Evolutionary conservation across 2,329 filamentous ascomycete genomes (phyloP).

Genomic region (Fusarium siculi): DNA sequence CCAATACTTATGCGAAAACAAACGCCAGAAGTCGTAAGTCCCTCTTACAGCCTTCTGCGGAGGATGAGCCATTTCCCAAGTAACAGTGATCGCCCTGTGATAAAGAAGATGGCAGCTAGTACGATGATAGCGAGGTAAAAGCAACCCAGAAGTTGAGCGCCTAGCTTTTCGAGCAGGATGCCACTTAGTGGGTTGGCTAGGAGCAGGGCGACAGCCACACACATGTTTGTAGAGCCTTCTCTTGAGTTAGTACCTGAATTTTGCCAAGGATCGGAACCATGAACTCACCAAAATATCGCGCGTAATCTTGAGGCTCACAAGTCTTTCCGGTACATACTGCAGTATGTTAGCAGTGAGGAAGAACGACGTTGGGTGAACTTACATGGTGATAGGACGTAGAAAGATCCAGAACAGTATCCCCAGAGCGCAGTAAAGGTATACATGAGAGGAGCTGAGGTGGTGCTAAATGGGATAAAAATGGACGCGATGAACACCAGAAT

Average conservation of each 20-base stretch:
- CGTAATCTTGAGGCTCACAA: conserved; percentile 57
- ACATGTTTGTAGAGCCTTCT: conserved; percentile 55
- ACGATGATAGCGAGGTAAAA: conserved; percentile 56
- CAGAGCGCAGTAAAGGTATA: conserved; percentile 58
- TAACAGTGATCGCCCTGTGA: conserved; percentile 29
- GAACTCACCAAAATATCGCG: conserved; percentile 50
- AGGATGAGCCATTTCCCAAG: conserved; percentile 1
- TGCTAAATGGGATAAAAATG: conserved; percentile 57
- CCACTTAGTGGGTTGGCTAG: conserved; percentile 58
- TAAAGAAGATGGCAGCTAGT: conserved; percentile 44
- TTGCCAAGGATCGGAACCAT: fast-evolving
- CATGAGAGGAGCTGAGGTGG: conserved; percentile 50
- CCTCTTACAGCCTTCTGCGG: neutral
- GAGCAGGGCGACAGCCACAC: conserved; percentile 57
- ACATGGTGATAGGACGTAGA: conserved; percentile 53
- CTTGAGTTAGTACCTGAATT: conserved; percentile 20
- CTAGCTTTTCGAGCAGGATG: conserved; percentile 55
- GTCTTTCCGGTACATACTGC: conserved; percentile 57
- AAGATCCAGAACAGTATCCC: conserved; percentile 59
- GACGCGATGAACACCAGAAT: conserved; percentile 52
- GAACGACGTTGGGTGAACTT: neutral
- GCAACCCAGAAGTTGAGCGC: conserved; percentile 54
- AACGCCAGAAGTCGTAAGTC: too few relatives aligned
- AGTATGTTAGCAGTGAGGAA: neutral
- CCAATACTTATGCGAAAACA: neutral